Evolutionary conservation across 1,284 basidiomycete genomes (phyloP).

Genomic region (Tremellales sp.): DNA sequence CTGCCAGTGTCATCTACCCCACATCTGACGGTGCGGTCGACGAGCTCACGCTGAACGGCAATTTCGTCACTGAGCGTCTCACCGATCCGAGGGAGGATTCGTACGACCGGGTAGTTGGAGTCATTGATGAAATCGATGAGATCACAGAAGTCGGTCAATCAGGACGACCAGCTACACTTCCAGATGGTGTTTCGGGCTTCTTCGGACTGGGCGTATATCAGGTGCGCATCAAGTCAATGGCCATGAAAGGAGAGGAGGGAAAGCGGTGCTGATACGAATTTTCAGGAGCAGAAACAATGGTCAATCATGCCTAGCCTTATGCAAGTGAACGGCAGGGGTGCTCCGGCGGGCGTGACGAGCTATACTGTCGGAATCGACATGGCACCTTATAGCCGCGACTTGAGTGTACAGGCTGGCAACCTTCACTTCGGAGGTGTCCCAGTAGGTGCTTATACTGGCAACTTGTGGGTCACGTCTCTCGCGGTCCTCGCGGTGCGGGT

Average conservation of each 20-base stretch:
- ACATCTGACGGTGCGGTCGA: conserved; percentile 9
- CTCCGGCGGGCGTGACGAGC: conserved; percentile 8
- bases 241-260: not conserved
- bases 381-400: conserved; percentile 5
- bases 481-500: too few relatives aligned
- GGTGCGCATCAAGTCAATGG: conserved; percentile 17
- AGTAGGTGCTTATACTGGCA: conserved; percentile 20
- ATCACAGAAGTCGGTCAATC: not conserved
- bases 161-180: conserved; percentile 9
- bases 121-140: not conserved
- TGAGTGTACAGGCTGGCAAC: conserved; percentile 20
- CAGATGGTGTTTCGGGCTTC: conserved; percentile 33
- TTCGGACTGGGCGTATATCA: conserved; percentile 41
- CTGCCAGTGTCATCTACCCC: conserved; percentile 30
- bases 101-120: not conserved
- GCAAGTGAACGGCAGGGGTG: conserved; percentile 12
- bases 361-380: conserved; percentile 39
- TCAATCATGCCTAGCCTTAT: conserved; percentile 29
- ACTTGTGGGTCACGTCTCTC: conserved; percentile 45
- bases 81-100: conserved; percentile 24
- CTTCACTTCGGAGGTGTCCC: conserved; percentile 46
- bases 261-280: not conserved
- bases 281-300: conserved; percentile 13
- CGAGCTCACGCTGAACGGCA: conserved; percentile 16
- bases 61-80: conserved; percentile 22